These are phyloP conservation scores for Thelonectria rubi DNA, from an alignment of 2,329 filamentous ascomycete species.

Conservation along the genomic window DNA sequence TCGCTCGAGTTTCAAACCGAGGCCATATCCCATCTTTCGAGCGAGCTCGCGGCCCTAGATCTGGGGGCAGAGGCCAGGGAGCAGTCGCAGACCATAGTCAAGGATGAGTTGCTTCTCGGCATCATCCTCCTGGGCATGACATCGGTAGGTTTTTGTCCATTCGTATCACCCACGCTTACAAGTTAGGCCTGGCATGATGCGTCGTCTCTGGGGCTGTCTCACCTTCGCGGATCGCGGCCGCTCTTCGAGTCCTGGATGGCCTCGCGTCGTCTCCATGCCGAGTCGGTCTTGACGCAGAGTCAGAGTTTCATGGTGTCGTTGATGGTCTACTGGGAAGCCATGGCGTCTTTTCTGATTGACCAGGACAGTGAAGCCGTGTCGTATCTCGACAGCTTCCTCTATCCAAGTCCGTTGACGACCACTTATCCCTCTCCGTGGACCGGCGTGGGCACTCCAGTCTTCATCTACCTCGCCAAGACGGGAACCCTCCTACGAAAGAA, in stretches of 20 bases:
- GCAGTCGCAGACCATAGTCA: not conserved
- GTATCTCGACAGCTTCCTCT: constrained; percentile 22
- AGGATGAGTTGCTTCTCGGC: constrained; percentile 23
- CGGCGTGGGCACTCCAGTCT: constrained; percentile 19
- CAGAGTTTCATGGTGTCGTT: constrained; percentile 26
- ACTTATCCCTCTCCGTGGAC: constrained; percentile 29
- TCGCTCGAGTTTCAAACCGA: constrained; percentile 26
- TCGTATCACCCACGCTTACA: fast-evolving
- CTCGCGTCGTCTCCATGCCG: not conserved
- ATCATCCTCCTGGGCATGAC: constrained; percentile 33
- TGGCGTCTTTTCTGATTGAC: constrained; percentile 29
- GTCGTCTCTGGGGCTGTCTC: constrained; percentile 17
- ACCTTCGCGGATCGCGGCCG: constrained; percentile 25
- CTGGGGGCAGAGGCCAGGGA: not conserved
- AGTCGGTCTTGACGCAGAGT: not conserved
- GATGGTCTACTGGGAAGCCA: constrained; percentile 34
- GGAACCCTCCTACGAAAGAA: constrained; percentile 20
- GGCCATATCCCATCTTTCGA: constrained; percentile 24
- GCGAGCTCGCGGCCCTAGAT: constrained; percentile 2
- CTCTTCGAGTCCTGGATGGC: constrained; percentile 27
- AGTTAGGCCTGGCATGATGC: constrained; percentile 28
- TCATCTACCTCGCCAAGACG: constrained; percentile 20
- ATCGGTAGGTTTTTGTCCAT: constrained; percentile 10
- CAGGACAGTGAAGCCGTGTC: constrained; percentile 19
- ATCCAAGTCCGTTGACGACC: not conserved